phyloP scores from a whole-genome alignment of 805 yeast species.

The Lachancea lanzarotensis region DNA sequence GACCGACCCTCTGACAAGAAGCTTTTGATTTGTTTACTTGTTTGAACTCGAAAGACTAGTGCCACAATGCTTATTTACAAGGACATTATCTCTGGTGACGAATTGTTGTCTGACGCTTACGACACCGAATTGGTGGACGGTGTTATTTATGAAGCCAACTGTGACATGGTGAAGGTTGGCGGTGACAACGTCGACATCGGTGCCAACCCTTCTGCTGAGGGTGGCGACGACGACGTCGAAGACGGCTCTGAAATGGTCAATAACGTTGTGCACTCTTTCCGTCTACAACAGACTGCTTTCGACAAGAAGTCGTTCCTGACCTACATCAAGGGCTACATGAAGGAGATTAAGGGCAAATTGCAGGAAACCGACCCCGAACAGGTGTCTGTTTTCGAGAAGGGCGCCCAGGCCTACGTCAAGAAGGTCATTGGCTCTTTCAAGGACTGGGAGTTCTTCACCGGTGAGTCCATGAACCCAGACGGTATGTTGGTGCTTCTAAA shows the following conservation, averaged over 20 bases:
- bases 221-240: constrained; percentile 72
- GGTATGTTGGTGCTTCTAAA: constrained; percentile 95
- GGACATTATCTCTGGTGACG: constrained; percentile 93
- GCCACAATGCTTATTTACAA: constrained; percentile 37
- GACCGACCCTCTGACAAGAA: background rate
- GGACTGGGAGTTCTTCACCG: constrained; percentile 99
- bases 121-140: constrained; percentile 80
- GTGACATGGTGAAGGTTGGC: constrained; percentile 82
- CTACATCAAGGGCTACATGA: constrained; percentile 99
- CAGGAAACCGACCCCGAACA: constrained; percentile 85
- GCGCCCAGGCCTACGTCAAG: constrained; percentile 94
- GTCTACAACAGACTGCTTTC: constrained; percentile 90
- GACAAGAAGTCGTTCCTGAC: constrained; percentile 97
- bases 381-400: constrained; percentile 89
- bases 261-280: constrained; percentile 98
- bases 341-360: constrained; percentile 84
- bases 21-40: background rate
- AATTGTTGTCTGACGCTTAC: constrained; percentile 95
- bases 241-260: constrained; percentile 87
- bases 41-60: constrained; percentile 2
- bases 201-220: constrained; percentile 99
- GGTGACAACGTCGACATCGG: constrained; percentile 96
- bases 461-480: constrained; percentile 99
- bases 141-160: constrained; percentile 95
- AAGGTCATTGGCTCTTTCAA: constrained; percentile 91